Base-by-base conservation (phyloP, 345 rosid genomes). In the Bruguiera sexangula region DNA sequence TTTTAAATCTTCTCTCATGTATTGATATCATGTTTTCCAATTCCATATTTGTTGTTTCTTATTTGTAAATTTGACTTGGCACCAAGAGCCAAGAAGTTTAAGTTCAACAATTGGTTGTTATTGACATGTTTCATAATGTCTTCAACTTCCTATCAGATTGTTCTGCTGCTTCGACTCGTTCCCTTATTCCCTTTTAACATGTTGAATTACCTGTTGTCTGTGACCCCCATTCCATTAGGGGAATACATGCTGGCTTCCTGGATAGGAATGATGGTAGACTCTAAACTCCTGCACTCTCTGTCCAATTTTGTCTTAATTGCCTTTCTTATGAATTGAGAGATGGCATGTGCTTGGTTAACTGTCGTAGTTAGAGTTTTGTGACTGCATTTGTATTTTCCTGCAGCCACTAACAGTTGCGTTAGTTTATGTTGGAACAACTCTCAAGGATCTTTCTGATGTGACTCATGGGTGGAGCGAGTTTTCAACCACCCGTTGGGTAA, bases 401-500 rank as follows among this genome's bases (percentile, higher is more conserved):
- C 91, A 95, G 99, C 99, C 99, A 46, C 88, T 95, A 79, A 95
- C 99, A 18, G 83, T 95, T 69, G 96, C 85, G 8, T 78, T 95
- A 67, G 99, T 95, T 34, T 95, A 95, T 65, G 82, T 79, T 65
- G 99, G 99, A 79, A 95, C 99, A 60, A 95, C 99, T 59, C 88
- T 95, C 34, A 95, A 95, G 82, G 98, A 95, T 85, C 86, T 95
- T 74, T 95, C 99, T 75, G 99, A 95, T 72, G 99, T 95, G 76
- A 95, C 98, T 11, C 97, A 92, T 85, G 94, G 94, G 26, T 95
- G 99, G 99, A 86, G 87, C 48, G 94, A 86, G 52, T 84, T 95
- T 80, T 95, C 99, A 46, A 73, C 82, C 51, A 69, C 93, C 62
- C 96, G 93, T 63, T 95, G 96, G 99, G 99, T 92, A 82, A 86